Evolutionary conservation across 2,329 filamentous ascomycete species (phyloP), one percentile per base, ranked within the genome.

Genomic region (Dactylellina cionopaga): DNA sequence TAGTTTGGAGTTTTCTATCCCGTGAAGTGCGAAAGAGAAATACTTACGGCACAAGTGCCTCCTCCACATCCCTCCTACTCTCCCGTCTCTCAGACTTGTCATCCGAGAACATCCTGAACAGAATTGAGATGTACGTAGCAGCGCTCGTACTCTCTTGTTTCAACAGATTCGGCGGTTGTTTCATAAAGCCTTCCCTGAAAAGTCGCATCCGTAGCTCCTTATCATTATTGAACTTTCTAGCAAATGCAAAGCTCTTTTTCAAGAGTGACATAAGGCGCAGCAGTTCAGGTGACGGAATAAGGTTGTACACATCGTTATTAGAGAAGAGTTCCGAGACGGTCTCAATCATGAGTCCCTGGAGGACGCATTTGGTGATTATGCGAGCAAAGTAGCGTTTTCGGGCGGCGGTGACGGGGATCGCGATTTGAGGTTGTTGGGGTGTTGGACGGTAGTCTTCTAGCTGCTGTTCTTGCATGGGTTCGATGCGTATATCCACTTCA

Each of bases 131-230:
- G 80, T 99, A 99, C 1, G 96, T 97, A 1, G 92, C 91, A 0
- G 95, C 95, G 62, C 90, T 91, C 39, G 95, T 94, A 73, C 88
- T 92, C 82, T 99, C 95, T 80, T 99, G 95, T 83, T 99, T 99
- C 27, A 99, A 86, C 10, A 99, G 84, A 78, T 99, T 99, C 1
- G 95, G 95, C 13, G 95, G 94, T 79, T 99, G 95, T 82, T 96
- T 96, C 95, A 99, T 99, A 84, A 99, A 99, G 0, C 96, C 95
- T 80, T 99, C 95, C 54, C 92, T 86, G 92, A 96, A 99, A 15
- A 99, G 85, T 15, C 92, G 88, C 85, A 96, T 96, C 46, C 95
- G 89, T 35, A 99, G 84, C 76, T 98, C 95, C 81, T 96, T 96
- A 82, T 99, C 93, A 75, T 92, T 92, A 80, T 99, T 99, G 85